Percentiles rank a stretch among this genome's conserved stretches.
phyloP scores from a whole-genome alignment of 441 rosid genomes.

The Viola pubescens region DNA sequence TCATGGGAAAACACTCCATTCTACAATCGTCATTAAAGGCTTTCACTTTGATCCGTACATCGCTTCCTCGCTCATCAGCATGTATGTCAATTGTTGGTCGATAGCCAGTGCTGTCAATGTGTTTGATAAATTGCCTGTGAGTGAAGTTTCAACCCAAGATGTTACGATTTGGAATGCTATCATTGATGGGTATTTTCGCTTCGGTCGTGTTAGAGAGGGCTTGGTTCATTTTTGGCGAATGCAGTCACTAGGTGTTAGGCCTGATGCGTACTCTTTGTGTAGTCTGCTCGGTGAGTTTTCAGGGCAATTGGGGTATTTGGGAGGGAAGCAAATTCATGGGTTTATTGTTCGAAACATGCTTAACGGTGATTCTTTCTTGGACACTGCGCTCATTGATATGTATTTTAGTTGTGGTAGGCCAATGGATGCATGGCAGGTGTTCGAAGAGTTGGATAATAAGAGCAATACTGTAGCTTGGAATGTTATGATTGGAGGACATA shows the following conservation, averaged over 20 bases:
- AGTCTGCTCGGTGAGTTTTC: constrained; percentile 41
- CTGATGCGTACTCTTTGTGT: constrained; percentile 61
- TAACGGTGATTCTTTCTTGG: constrained; percentile 42
- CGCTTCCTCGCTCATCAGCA: constrained; percentile 44
- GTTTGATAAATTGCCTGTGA: constrained; percentile 49
- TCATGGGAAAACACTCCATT: constrained; percentile 54
- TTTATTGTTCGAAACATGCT: constrained; percentile 37
- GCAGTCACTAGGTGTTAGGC: constrained; percentile 44
- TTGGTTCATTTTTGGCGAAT: constrained; percentile 39
- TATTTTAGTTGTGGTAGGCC: constrained; percentile 36
- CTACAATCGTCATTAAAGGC: constrained; percentile 39
- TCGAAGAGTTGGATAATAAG: constrained; percentile 38
- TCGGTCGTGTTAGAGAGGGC: constrained; percentile 36
- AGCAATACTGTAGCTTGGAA: constrained; percentile 66
- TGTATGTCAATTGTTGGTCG: constrained; percentile 57
- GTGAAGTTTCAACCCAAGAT: constrained; percentile 29
- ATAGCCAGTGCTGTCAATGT: constrained; percentile 44
- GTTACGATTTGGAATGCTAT: constrained; percentile 66
- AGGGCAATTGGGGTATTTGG: constrained; percentile 28
- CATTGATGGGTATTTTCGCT: constrained; percentile 52
- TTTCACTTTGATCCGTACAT: constrained; percentile 41
- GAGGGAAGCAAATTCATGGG: constrained; percentile 57
- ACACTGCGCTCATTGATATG: constrained; percentile 48
- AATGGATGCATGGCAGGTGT: constrained; percentile 41
- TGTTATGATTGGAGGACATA: constrained; percentile 65